Conservation (phyloP, 768 basidiomycete genomes). For the Punctularia strigosozonata region DNA sequence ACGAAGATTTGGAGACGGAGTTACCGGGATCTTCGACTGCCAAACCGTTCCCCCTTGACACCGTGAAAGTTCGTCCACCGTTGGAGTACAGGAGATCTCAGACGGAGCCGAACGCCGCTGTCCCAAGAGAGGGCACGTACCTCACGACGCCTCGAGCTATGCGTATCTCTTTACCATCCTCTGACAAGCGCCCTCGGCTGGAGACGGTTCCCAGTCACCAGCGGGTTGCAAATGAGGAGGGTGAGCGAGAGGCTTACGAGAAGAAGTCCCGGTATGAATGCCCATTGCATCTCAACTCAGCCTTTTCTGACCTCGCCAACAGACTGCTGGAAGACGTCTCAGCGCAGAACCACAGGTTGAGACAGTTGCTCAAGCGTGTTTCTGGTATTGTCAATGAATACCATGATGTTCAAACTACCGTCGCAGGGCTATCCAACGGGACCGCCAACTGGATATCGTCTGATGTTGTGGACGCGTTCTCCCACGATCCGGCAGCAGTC, state of each 20-base stretch:
- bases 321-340: slow-evolving; percentile 52
- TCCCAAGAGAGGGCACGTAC: no score
- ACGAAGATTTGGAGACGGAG: no score
- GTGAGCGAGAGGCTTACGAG: slow-evolving; percentile 45
- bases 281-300: slow-evolving; percentile 1
- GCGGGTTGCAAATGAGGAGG: slow-evolving; percentile 36
- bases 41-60: no score
- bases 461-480: slow-evolving; percentile 63
- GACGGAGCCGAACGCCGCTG: no score
- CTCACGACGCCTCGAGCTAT: slow-evolving; percentile 1
- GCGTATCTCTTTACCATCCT: slow-evolving; percentile 24
- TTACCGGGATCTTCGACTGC: no score
- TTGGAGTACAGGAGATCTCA: no score
- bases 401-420: slow-evolving; percentile 42
- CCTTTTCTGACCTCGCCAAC: slow-evolving; percentile 6
- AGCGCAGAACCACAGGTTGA: slow-evolving; percentile 53
- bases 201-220: slow-evolving; percentile 23
- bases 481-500: slow-evolving; percentile 69
- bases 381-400: slow-evolving; percentile 54
- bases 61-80: no score
- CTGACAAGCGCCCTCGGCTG: slow-evolving; percentile 9
- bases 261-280: slow-evolving; percentile 38
- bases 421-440: slow-evolving; percentile 36
- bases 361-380: slow-evolving; percentile 58
- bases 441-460: slow-evolving; percentile 39